Base-by-base conservation (phyloP, 2,329 filamentous ascomycete species). In the Beauveria australis region DNA sequence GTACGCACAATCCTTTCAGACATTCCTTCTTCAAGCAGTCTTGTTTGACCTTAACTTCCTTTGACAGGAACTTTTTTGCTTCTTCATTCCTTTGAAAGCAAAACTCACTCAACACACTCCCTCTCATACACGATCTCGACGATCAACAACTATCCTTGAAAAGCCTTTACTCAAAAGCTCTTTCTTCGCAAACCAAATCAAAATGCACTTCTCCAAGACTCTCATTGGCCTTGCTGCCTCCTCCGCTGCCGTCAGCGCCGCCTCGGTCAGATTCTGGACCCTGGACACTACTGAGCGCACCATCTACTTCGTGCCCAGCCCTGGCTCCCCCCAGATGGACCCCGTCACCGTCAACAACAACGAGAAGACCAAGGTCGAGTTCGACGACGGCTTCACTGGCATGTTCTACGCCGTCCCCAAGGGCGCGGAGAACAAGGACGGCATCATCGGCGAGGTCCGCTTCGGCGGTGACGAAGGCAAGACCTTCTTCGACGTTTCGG, bases 401-500 rank as follows among this genome's bases (percentile, higher is more conserved):
- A 82, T 81, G 74, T 81, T 74, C 71, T 78, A 79, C 71, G 74
- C 81, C 49, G 69, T 82, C 64, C 72, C 73, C 46, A 70, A 80
- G 30, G 82, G 81, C 59, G 26, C 26, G 26, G 62, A 69, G 2
- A 72, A 77, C 65, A 66, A 67, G 47, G 69, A 75, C 5, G 81
- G 81, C 65, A 84, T 81, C 78, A 76, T 81, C 61, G 79, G 79
- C 59, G 79, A 81, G 75, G 74, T 80, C 60, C 72, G 73, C 64
- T 81, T 80, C 67, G 73, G 78, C 58, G 79, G 77, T 67, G 81
- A 71, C 71, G 67, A 70, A 57, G 80, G 73, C 64, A 63, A 74
- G 62, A 82, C 78, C 61, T 85, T 78, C 77, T 85, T 81, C 61
- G 82, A 85, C 64, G 80, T 85, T 63, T 83, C 81, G 12, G 81